These are phyloP conservation scores for Trametopsis cervina DNA, from an alignment of 768 basidiomycete genomes.

Conservation along the genomic window DNA sequence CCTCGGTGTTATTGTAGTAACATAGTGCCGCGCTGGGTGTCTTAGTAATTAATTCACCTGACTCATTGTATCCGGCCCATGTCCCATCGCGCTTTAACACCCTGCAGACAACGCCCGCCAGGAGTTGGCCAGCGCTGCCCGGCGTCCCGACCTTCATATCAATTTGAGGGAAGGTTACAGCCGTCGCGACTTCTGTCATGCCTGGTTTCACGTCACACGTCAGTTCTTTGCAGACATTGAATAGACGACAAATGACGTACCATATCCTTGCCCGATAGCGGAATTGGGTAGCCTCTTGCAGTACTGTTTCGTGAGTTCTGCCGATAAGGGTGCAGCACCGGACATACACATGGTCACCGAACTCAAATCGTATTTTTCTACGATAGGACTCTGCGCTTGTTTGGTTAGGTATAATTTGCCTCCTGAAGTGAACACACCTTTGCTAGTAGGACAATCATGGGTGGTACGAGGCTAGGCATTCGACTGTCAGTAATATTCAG, in stretches of 20 bases:
- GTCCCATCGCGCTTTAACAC: slow-evolving; percentile 42
- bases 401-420: too few species aligned
- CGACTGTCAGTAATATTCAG: background rate
- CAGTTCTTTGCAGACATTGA: background rate
- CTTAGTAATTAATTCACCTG: slow-evolving; percentile 42
- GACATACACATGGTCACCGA: slow-evolving; percentile 30
- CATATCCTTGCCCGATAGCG: slow-evolving; percentile 57
- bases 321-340: slow-evolving; percentile 55
- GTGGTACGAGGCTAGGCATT: slow-evolving; percentile 25
- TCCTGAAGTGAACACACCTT: slow-evolving; percentile 33
- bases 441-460: slow-evolving; percentile 29
- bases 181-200: slow-evolving; percentile 34
- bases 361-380: slow-evolving; percentile 33
- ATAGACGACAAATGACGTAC: slow-evolving; percentile 23
- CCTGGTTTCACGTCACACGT: slow-evolving; percentile 16
- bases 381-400: slow-evolving; percentile 34
- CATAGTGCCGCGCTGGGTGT: slow-evolving; percentile 36
- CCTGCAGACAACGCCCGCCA: slow-evolving; percentile 38
- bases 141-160: slow-evolving; percentile 15
- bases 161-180: slow-evolving; percentile 27
- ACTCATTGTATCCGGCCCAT: slow-evolving; percentile 34
- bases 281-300: slow-evolving; percentile 39
- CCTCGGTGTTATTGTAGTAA: slow-evolving; percentile 18
- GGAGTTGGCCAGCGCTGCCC: slow-evolving; percentile 32
- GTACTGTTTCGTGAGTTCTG: slow-evolving; percentile 42